These are phyloP conservation scores for Alisma plantagoaquatica DNA, from an alignment of 106 monocot genomes.

Conservation along the genomic window DNA sequence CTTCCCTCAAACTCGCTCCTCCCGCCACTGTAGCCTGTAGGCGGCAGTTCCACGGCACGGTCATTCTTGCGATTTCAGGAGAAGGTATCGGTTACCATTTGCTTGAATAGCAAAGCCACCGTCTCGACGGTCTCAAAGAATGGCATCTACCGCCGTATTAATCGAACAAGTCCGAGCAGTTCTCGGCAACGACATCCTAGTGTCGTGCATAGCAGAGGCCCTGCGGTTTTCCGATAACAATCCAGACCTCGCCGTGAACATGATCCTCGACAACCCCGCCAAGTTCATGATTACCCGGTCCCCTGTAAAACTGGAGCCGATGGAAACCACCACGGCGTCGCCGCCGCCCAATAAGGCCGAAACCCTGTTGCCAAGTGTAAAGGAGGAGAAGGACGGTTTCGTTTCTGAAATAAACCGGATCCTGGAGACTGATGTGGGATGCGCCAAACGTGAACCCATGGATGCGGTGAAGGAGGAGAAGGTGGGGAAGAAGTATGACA, in stretches of 20 bases:
- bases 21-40: not conserved
- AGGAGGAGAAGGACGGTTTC: slow-evolving; percentile 1
- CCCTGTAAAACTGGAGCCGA: not conserved
- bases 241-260: slow-evolving; percentile 48
- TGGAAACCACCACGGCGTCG: not conserved
- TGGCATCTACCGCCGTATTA: not conserved
- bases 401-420: too few relatives aligned
- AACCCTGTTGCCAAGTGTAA: not conserved
- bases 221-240: slow-evolving; percentile 48
- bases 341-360: not conserved
- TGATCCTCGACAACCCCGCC: slow-evolving; percentile 43
- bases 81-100: too few relatives aligned
- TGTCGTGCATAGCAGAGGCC: slow-evolving; percentile 28
- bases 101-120: too few relatives aligned
- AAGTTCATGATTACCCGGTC: not conserved
- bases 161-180: slow-evolving; percentile 30
- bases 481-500: slow-evolving; percentile 9
- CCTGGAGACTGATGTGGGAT: not conserved
- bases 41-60: not conserved
- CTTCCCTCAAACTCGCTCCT: not conserved
- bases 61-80: not conserved
- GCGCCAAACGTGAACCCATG: not conserved
- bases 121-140: too few relatives aligned
- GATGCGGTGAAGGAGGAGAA: slow-evolving; percentile 14
- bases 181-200: slow-evolving; percentile 13